Evolutionary conservation across 306 rosid species (phyloP), one percentile per base, ranked within the genome.

Genomic region (Begonia masoniana): DNA sequence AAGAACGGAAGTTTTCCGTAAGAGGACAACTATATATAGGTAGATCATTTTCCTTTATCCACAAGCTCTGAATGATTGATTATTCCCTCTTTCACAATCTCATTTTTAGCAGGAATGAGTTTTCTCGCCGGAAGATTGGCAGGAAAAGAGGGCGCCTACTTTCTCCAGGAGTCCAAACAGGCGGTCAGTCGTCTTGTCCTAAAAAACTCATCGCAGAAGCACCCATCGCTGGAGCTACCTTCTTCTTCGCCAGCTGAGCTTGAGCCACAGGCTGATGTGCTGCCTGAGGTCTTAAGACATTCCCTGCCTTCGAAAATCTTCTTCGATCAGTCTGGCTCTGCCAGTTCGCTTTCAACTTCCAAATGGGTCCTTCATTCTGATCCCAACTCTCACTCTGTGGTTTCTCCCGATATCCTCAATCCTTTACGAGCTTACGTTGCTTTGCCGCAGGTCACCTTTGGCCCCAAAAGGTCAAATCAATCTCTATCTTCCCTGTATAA

Each of bases 121-220:
- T 85, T 89, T 65, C 86, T 85, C 7, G 94, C 83, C 65, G 87
- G 94, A 64, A 80, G 97, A 41, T 67, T 76, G 59, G 95, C 95
- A 0, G 95, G 82, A 48, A 89, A 82, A 74, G 97, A 89, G 69
- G 97, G 81, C 0, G 95, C 97, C 0, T 85, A 76, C 54, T 89
- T 89, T 58, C 65, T 89, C 65, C 91, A 82, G 64, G 95, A 89
- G 80, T 82, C 97, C 76, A 89, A 85, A 72, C 74, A 78, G 12
- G 97, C 91, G 4, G 83, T 82, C 7, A 62, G 77, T 24, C 81
- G 83, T 46, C 78, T 82, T 35, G 74, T 68, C 11, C 58, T 64
- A 43, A 84, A 75, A 50, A 72, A 52, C 13, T 5, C 26, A 16
- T 14, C 76, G 15, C 76, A 66, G 45, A 71, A 68, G 55, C 62